phyloP scores from a whole-genome alignment of 2,329 filamentous ascomycete genomes.

The Paraphaeosphaeria sporulosa region DNA sequence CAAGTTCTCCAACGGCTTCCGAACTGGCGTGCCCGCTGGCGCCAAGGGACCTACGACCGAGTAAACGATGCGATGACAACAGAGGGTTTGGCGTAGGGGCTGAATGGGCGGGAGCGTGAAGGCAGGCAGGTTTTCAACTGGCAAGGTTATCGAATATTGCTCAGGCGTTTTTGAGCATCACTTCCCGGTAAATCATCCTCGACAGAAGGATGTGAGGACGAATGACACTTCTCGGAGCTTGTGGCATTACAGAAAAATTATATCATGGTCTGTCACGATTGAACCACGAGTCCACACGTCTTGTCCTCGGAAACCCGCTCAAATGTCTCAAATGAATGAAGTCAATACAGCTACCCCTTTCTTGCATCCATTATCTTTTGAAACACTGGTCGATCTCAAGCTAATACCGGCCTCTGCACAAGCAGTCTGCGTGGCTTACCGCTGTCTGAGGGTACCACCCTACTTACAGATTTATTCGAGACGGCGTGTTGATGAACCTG shows the following conservation, averaged over 20 bases:
- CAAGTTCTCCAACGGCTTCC: conserved; percentile 98
- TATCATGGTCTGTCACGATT: conserved; percentile 51
- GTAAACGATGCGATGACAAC: conserved; percentile 30
- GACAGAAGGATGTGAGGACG: conserved; percentile 42
- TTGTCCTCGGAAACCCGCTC: background rate
- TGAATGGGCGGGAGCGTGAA: conserved; percentile 40
- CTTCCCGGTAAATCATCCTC: conserved; percentile 39
- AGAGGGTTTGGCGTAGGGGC: conserved; percentile 32
- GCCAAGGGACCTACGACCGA: conserved; percentile 68
- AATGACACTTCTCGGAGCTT: conserved; percentile 37
- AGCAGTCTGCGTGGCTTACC: background rate
- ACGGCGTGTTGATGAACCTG: background rate
- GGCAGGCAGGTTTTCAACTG: conserved; percentile 38
- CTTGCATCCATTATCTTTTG: no score
- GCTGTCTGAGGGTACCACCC: background rate
- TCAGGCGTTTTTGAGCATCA: conserved; percentile 47
- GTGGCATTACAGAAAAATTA: conserved; percentile 50
- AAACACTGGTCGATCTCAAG: background rate
- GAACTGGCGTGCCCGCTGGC: conserved; percentile 84
- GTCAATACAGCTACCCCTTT: background rate
- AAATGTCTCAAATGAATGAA: conserved; percentile 2
- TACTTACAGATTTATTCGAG: background rate
- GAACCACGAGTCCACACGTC: conserved; percentile 29
- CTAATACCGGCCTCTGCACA: background rate
- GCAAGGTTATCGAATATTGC: conserved; percentile 42